phyloP scores from a whole-genome alignment of 352 stramenopile genomes.

The Thalassiosira mediterranea region DNA sequence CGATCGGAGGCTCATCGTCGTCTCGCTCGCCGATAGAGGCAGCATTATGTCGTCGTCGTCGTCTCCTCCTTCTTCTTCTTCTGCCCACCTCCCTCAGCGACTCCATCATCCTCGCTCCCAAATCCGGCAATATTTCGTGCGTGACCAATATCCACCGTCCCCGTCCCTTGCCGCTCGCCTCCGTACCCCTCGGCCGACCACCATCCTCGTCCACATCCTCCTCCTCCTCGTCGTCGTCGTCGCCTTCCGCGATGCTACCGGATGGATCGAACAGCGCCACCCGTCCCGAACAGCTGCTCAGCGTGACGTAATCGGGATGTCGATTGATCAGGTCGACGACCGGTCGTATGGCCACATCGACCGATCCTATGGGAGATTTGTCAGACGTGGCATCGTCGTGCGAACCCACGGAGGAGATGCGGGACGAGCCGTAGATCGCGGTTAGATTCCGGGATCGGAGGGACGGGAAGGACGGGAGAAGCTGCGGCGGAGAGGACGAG shows the following conservation, averaged over 20 bases:
- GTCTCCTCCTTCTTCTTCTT: slow-evolving; percentile 9
- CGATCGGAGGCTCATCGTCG: slow-evolving; percentile 33
- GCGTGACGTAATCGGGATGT: slow-evolving; percentile 72
- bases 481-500: not conserved
- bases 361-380: slow-evolving; percentile 79
- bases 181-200: slow-evolving; percentile 24
- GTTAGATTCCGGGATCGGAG: slow-evolving; percentile 48
- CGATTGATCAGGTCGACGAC: slow-evolving; percentile 80
- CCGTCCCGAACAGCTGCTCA: slow-evolving; percentile 78
- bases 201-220: slow-evolving; percentile 2
- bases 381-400: slow-evolving; percentile 53
- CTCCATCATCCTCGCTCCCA: slow-evolving; percentile 38
- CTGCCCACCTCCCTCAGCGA: slow-evolving; percentile 18
- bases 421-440: slow-evolving; percentile 45
- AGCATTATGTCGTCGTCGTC: slow-evolving; percentile 1
- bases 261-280: slow-evolving; percentile 79
- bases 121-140: slow-evolving; percentile 61
- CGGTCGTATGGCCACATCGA: slow-evolving; percentile 73
- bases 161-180: slow-evolving; percentile 70
- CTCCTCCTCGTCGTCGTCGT: slow-evolving; percentile 11
- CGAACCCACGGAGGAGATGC: slow-evolving; percentile 1
- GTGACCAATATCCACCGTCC: slow-evolving; percentile 75
- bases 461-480: slow-evolving; percentile 57
- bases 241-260: not conserved
- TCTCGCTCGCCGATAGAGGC: too few species aligned